phyloP scores from a whole-genome alignment of 1,139 yeast species.

The Suhomyces terraborum region DNA sequence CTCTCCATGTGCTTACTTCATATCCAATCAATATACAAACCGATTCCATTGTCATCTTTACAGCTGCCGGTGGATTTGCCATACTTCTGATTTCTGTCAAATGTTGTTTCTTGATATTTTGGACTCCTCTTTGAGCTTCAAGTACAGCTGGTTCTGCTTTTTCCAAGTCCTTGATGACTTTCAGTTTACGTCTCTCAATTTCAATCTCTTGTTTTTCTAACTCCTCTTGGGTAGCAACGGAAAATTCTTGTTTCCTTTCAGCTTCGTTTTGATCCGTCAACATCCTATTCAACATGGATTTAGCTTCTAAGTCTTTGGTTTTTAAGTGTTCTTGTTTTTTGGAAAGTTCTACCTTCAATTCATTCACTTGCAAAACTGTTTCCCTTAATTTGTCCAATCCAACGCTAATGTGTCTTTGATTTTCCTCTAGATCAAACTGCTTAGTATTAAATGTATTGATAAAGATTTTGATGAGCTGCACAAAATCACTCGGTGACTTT shows the following conservation, averaged over 20 bases:
- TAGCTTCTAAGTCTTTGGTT: slow-evolving; percentile 68
- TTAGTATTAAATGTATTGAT: slow-evolving; percentile 42
- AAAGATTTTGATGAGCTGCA: slow-evolving; percentile 56
- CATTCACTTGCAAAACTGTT: slow-evolving; percentile 72
- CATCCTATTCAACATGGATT: slow-evolving; percentile 71
- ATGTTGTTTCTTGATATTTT: slow-evolving; percentile 89
- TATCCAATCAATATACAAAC: slow-evolving; percentile 83
- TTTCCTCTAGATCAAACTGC: slow-evolving; percentile 56
- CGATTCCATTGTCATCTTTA: slow-evolving; percentile 82
- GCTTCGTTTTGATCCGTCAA: slow-evolving; percentile 90
- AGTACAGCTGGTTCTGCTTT: slow-evolving; percentile 81
- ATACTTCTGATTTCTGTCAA: slow-evolving; percentile 86
- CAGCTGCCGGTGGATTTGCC: slow-evolving; percentile 89
- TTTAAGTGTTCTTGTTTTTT: slow-evolving; percentile 53
- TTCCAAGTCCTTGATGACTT: slow-evolving; percentile 65
- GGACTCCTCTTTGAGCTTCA: slow-evolving; percentile 86
- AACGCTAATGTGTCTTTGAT: slow-evolving; percentile 67
- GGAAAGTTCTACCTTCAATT: slow-evolving; percentile 56
- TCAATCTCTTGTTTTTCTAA: slow-evolving; percentile 67
- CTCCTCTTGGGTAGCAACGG: slow-evolving; percentile 72
- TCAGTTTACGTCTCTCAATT: slow-evolving; percentile 54
- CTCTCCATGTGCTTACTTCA: slow-evolving; percentile 72
- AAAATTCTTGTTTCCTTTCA: slow-evolving; percentile 85
- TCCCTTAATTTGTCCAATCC: slow-evolving; percentile 80
- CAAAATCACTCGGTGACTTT: slow-evolving; percentile 58